Evolutionary conservation across 345 rosid species (phyloP), one percentile per base, ranked within the genome.

Genomic region (Eucalyptus pauciflora): DNA sequence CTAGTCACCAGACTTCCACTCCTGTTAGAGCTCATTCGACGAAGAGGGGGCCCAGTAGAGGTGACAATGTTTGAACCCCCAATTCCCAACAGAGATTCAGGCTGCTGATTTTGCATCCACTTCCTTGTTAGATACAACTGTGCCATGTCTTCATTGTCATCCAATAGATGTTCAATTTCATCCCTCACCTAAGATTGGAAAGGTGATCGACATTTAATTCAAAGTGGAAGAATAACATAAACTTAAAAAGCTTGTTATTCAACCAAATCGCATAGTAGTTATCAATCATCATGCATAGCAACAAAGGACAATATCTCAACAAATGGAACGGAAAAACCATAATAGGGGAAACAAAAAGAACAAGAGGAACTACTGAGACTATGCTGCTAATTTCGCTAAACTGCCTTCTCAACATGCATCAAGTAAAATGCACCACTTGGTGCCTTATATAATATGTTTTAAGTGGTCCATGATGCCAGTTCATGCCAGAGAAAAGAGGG

Each of bases 61-160:
- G 87, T 86, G 49, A 92, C 92, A 91, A 93, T 89, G 76, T 93
- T 94, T 86, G 94, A 90, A 90, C 87, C 94, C 48, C 91, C 93
- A 88, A 91, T 89, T 50, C 91, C 96, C 56, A 91, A 91, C 88
- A 92, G 87, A 52, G 92, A 92, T 91, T 96, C 99, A 5, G 91
- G 89, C 92, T 95, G 98, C 95, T 96, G 97, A 93, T 90, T 94
- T 89, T 94, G 96, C 86, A 91, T 94, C 96, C 94, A 94, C 90
- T 95, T 97, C 91, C 99, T 95, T 76, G 98, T 93, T 88, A 96
- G 90, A 93, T 96, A 96, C 49, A 97, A 92, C 27, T 97, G 92
- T 31, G 95, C 96, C 99, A 97, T 96, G 92, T 96, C 98, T 94
- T 96, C 98, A 50, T 94, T 95, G 91, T 96, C 99, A 90, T 97